Evolutionary conservation across 129 eudicot genomes (phyloP), one percentile per base, ranked within the genome.

Genomic region (Tagetes erecta): DNA sequence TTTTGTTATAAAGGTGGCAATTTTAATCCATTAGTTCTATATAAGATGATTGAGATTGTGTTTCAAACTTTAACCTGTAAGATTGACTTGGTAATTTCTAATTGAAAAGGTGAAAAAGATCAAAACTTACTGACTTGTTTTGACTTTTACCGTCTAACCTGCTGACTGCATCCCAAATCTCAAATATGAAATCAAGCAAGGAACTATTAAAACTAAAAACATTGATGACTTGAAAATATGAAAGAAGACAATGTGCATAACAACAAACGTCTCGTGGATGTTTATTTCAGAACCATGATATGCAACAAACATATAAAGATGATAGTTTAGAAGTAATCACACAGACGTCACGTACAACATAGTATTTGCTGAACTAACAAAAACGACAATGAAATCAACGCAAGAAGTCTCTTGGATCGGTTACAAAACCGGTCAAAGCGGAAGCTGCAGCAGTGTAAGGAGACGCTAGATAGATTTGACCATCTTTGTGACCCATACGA

Each of bases 391-490:
- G 41, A 46, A 73, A 63, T 85, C 74, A 93, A 82, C 65, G 80
- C 84, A 91, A 79, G 78, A 95, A 95, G 76, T 95, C 96, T 80
- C 99, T 80, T 33, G 99, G 99, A 76, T 95, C 97, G 33, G 97
- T 88, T 38, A 95, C 99, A 65, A 74, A 91, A 30, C 99, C 97
- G 12, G 99, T 95, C 84, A 95, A 82, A 33, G 99, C 97, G 6
- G 99, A 95, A 46, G 97, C 99, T 39, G 97, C 97, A 68, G 99
- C 99, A 47, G 99, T 95, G 80, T 91, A 95, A 2, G 99, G 99
- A 78, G 99, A 95, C 8, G 99, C 99, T 27, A 95, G 75, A 78
- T 91, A 95, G 10, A 95, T 87, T 76, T 95, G 94, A 75, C 99
- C 99, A 65, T 95, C 97, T 84, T 91, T 95, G 91, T 95, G 88